Evolutionary conservation across 2,329 filamentous ascomycete species (phyloP), one percentile per base, ranked within the genome.

Genomic region (Akanthomyces dipterigenus): DNA sequence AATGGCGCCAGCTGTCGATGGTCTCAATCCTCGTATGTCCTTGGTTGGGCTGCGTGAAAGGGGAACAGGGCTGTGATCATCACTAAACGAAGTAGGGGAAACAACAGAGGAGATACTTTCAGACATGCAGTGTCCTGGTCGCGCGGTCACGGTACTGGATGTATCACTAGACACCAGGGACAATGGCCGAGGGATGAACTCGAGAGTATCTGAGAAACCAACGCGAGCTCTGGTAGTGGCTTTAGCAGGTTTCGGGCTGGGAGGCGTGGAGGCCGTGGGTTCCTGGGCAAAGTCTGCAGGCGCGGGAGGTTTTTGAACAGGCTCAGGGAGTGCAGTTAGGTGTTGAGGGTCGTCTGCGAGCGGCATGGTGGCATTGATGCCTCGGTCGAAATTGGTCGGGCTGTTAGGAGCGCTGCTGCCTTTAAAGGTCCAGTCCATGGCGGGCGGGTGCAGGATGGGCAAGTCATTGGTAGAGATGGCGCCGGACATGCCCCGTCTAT

Each of bases 401-500:
- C 83, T 88, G n/a, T 79, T 78, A 9, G 85, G 85, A 16, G 87
- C 87, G 68, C 87, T 91, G 67, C 79, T 87, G 6, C 82, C 82
- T 56, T 80, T 76, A 22, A 79, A 75, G 50, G 80, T 76, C 18
- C 81, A 71, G 54, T 81, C 79, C 48, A 82, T 77, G 28, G 80
- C 81, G 3, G 77, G 73, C 20, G 86, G 82, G 57, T 85, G 84
- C 65, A 93, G 79, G 38, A 92, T 87, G 43, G 86, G 85, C 24
- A 96, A 75, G 70, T 97, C 93, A 70, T 93, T 90, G 62, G 87
- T 89, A 1, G 92, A 96, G 55, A 97, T 87, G 5, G 91, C 89
- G 63, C 82, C 83, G 38, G 93, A 96, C n/a, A 75, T 64, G 24
- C 74, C 74, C 63, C 93, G 86, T 63, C 91, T 85, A 71, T 97